These are phyloP conservation scores for Nyssa sinensis DNA, from an alignment of 148 eudicot species.

Conservation along the genomic window DNA sequence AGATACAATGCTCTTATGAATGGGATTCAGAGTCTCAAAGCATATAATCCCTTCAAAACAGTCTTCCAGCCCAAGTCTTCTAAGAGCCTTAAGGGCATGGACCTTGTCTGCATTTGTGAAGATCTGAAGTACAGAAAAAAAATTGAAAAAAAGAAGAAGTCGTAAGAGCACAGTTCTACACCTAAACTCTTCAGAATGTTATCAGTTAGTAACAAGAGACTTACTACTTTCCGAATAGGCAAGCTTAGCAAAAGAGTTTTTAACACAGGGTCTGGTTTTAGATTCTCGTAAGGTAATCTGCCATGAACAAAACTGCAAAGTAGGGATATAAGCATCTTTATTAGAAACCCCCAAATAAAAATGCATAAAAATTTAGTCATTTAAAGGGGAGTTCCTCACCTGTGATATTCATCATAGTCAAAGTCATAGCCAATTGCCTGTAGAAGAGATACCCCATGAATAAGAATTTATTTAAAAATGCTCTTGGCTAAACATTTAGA, in stretches of 20 bases:
- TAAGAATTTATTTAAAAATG: background rate
- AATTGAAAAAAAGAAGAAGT: background rate
- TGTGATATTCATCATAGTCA: conserved; percentile 89
- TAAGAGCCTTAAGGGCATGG: conserved; percentile 65
- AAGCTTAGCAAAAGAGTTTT: conserved; percentile 69
- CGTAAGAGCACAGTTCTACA: background rate
- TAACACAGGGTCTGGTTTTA: conserved; percentile 86
- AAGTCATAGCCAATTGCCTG: conserved; percentile 97
- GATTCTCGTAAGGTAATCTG: conserved; percentile 80
- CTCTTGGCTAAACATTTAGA: background rate
- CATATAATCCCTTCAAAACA: conserved; percentile 93
- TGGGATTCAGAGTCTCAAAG: conserved; percentile 82
- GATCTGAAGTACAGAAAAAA: conserved; percentile 38
- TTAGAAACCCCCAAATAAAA: background rate
- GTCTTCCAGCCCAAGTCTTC: conserved; percentile 68
- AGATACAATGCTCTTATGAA: conserved; percentile 50
- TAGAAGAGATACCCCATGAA: background rate
- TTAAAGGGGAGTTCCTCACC: conserved; percentile 33
- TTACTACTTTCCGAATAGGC: conserved; percentile 93
- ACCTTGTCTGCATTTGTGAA: conserved; percentile 83
- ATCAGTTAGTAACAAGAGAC: conserved; percentile 11
- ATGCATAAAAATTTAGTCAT: background rate
- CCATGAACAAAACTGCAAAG: conserved; percentile 87
- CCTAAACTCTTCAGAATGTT: background rate
- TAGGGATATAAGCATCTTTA: background rate